Percentiles rank a stretch among this genome's conserved stretches.
Conservation (phyloP, 73 alveolate genomes). For the Urostyla sp. region DNA sequence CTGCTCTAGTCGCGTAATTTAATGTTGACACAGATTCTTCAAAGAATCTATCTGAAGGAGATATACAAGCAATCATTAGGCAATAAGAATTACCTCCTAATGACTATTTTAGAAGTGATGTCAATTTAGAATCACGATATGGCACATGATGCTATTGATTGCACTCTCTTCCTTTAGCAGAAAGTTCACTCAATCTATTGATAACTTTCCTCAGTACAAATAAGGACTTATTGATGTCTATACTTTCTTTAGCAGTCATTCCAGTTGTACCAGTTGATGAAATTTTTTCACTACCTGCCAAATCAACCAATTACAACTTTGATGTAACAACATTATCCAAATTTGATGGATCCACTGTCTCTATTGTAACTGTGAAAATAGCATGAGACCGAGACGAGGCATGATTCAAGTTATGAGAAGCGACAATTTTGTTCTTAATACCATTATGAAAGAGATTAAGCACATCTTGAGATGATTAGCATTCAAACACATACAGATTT, state of each 20-base stretch:
- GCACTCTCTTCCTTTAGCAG: conserved; percentile 78
- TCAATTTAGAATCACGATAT: conserved; percentile 96
- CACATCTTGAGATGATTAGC: conserved; percentile 76
- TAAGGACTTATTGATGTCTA: conserved; percentile 95
- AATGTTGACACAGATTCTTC: conserved; percentile 94
- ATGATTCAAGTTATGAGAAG: conserved; percentile 92
- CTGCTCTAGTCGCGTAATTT: conserved; percentile 96
- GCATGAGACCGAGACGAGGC: conserved; percentile 96
- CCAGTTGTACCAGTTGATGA: conserved; percentile 94
- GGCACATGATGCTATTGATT: conserved; percentile 85
- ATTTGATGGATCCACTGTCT: conserved; percentile 79
- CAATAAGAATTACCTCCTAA: conserved; percentile 97
- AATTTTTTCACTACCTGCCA: conserved; percentile 88
- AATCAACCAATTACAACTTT: conserved; percentile 78
- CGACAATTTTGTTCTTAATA: conserved; percentile 92
- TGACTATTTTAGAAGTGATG: conserved; percentile 93
- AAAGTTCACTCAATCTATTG: conserved; percentile 78
- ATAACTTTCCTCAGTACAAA: conserved; percentile 94
- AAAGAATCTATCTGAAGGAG: conserved; percentile 88
- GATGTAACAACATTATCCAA: conserved; percentile 85
- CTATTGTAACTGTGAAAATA: conserved; percentile 89
- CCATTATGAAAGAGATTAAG: conserved; percentile 81
- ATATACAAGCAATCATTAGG: conserved; percentile 97
- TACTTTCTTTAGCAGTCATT: conserved; percentile 90
- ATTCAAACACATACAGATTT: conserved; percentile 80